Base-by-base conservation (phyloP, 495 filamentous ascomycete species). In the Pyrenula aspistea region DNA sequence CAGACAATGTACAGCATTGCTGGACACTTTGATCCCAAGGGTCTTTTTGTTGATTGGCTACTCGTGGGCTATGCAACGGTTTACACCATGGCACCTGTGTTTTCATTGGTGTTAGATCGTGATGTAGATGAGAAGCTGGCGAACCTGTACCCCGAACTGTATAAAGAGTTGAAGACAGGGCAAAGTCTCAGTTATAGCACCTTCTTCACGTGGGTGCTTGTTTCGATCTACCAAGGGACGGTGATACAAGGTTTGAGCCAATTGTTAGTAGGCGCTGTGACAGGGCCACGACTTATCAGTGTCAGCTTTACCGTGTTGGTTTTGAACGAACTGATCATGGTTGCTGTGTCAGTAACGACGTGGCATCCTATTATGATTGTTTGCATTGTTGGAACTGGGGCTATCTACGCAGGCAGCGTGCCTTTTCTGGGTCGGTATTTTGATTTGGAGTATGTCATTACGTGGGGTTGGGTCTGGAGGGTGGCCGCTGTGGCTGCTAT, bases 1-100 rank as follows among this genome's bases (percentile, higher is more conserved):
- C 94, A 99, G 70, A 96, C 92, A 0, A 89, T 99, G 79, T 99
- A 91, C 71, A 93, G 87, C 68, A 91, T 97, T 53, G 92, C 93
- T 12, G 81, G 85, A 25, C 79, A 85, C 56, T 95, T 95, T 62
- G 89, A 95, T 63, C 94, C 94, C 0, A 89, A 92, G 61, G 94
- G 91, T 22, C 74, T 99, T 15, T 99, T 96, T 74, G 88, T 86
- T 74, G 87, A 96, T 66, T 99, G 94, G 94, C 81, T 99, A 24
- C 81, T 99, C 59, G 92, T 99, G 25, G 94, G 94, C 53, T 99
- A 97, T 66, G 91, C 91, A 1, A 96, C 91, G 0, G 77, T 97
- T 12, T 99, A 99, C 71, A 99, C 94, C 19, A 95, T 93, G 72
- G 77, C 79, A 1, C 94, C 94, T 0, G 94, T 99, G 47, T 89